phyloP scores from a whole-genome alignment of 306 rosid genomes.

The Castanea sativa region DNA sequence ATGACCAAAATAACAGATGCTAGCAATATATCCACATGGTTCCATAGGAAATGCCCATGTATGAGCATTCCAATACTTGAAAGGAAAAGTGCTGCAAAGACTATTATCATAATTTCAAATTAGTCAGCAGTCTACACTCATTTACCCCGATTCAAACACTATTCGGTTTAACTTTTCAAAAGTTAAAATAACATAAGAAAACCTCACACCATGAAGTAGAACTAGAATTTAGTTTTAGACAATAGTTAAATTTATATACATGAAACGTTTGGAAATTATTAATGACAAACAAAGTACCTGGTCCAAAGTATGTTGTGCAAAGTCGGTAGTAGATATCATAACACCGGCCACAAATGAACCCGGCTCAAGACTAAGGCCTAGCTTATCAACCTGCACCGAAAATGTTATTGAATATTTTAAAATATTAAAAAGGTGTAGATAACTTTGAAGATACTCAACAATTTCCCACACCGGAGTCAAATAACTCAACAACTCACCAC shows the following conservation, averaged over 20 bases:
- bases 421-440: conserved; percentile 24
- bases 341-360: conserved; percentile 99
- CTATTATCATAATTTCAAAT: background rate
- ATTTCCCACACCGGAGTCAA: conserved; percentile 1
- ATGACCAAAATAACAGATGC: conserved; percentile 95
- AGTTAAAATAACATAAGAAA: background rate
- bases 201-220: background rate
- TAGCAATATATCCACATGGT: conserved; percentile 88
- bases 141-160: background rate
- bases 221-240: background rate
- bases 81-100: conserved; percentile 97
- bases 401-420: conserved; percentile 30
- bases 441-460: background rate
- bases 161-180: background rate
- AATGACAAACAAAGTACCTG: conserved; percentile 58
- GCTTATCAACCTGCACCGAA: conserved; percentile 97
- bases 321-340: conserved; percentile 94
- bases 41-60: conserved; percentile 93
- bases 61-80: conserved; percentile 99
- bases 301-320: conserved; percentile 92
- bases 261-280: background rate
- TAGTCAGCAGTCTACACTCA: background rate
- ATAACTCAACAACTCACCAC: conserved; percentile 2
- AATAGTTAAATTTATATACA: background rate
- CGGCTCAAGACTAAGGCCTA: conserved; percentile 99